A percentile compares a stretch with the other conserved stretches of the same genome.
These are phyloP conservation scores for Cicer judaicum DNA, from an alignment of 306 rosid species.

Conservation along the genomic window DNA sequence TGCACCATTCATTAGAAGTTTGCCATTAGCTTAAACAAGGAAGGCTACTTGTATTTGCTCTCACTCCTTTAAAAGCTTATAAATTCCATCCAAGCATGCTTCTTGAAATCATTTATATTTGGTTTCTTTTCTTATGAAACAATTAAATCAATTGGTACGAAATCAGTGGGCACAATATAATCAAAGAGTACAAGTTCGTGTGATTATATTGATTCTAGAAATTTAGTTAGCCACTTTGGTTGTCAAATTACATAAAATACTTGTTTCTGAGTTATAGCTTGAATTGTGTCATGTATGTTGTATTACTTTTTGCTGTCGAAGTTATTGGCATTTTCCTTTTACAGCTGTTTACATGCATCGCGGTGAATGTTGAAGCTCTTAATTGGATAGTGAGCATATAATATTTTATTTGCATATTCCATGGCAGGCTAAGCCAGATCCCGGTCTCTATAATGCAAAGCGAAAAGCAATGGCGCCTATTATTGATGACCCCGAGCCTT, in stretches of 20 bases:
- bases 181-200: not conserved
- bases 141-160: not conserved
- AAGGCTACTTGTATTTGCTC: not conserved
- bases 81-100: too few relatives aligned
- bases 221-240: too few relatives aligned
- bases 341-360: too few relatives aligned
- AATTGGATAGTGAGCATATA: conserved; percentile 20
- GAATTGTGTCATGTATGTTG: too few relatives aligned
- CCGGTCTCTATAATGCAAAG: conserved; percentile 45
- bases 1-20: not conserved
- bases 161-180: too few relatives aligned
- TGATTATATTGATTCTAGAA: too few relatives aligned
- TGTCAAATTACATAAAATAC: too few relatives aligned
- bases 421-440: conserved; percentile 69
- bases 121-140: not conserved
- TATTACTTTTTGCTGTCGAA: too few relatives aligned
- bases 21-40: not conserved
- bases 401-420: conserved; percentile 20
- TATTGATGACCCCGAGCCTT: conserved; percentile 14
- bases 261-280: too few relatives aligned
- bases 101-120: too few relatives aligned
- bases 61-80: not conserved
- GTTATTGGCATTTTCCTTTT: too few relatives aligned
- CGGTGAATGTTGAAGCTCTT: conserved; percentile 31
- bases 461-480: conserved; percentile 49